Conservation (phyloP, 192 early-diverging fungal species). For the Phycomyces nitens region DNA sequence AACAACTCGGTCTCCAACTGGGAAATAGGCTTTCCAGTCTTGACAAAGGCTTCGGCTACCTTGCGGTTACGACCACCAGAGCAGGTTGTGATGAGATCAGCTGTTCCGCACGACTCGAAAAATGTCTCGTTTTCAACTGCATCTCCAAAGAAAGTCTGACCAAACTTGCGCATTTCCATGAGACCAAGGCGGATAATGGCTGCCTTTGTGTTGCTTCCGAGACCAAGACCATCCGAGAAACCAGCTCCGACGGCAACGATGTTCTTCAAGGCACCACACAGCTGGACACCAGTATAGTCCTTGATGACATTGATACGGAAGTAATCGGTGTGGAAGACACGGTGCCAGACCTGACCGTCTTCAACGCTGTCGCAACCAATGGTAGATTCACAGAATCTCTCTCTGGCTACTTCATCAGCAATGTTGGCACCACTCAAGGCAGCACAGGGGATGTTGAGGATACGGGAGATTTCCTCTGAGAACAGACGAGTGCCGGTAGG, state of each 20-base stretch:
- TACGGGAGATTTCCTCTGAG: slow-evolving; percentile 76
- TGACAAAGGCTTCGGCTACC: slow-evolving; percentile 87
- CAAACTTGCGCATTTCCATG: slow-evolving; percentile 93
- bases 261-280: slow-evolving; percentile 98
- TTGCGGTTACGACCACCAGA: slow-evolving; percentile 95
- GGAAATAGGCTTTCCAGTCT: slow-evolving; percentile 90
- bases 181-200: slow-evolving; percentile 95
- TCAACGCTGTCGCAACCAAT: slow-evolving; percentile 69
- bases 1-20: slow-evolving; percentile 89
- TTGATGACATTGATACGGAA: slow-evolving; percentile 83
- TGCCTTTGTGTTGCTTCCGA: slow-evolving; percentile 95
- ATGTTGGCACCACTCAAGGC: slow-evolving; percentile 97
- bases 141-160: slow-evolving; percentile 72
- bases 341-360: slow-evolving; percentile 77
- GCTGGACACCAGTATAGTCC: slow-evolving; percentile 91
- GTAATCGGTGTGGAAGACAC: slow-evolving; percentile 83
- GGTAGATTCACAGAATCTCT: slow-evolving; percentile 95
- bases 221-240: slow-evolving; percentile 88
- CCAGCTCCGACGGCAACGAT: slow-evolving; percentile 97
- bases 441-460: slow-evolving; percentile 72
- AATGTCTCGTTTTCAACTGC: slow-evolving; percentile 92
- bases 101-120: slow-evolving; percentile 95
- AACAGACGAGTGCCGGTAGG: slow-evolving; percentile 72
- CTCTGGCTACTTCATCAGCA: slow-evolving; percentile 90
- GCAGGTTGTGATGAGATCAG: slow-evolving; percentile 95